These are phyloP conservation scores for Fagopyrum homotropicum DNA, from an alignment of 148 eudicot genomes.

Conservation along the genomic window DNA sequence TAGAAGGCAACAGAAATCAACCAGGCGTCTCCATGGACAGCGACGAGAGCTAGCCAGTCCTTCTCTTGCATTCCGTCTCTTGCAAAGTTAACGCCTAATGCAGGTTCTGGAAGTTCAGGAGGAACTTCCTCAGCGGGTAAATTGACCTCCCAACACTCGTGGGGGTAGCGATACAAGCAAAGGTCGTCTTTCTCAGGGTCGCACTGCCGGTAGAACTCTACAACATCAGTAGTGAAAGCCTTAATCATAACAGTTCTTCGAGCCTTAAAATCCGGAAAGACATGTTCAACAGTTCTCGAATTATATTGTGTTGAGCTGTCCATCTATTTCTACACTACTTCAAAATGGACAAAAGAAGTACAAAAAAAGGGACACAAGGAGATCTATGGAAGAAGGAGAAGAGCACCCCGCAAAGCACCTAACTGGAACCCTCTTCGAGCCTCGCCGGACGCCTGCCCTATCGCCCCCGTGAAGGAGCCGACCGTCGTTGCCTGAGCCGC, in stretches of 20 bases:
- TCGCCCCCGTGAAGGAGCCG: no score
- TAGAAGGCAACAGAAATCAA: slow-evolving; percentile 82
- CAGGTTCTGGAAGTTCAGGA: slow-evolving; percentile 93
- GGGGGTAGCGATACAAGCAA: slow-evolving; percentile 82
- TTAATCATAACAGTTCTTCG: slow-evolving; percentile 46
- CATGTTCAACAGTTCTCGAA: slow-evolving; percentile 54
- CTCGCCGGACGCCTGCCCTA: no score
- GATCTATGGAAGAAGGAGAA: neutral
- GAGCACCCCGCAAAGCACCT: neutral
- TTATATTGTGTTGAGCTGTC: slow-evolving; percentile 37
- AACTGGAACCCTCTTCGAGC: no score
- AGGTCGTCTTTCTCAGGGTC: slow-evolving; percentile 75
- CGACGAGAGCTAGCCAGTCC: slow-evolving; percentile 86
- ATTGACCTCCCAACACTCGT: slow-evolving; percentile 89
- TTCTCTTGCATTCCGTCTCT: slow-evolving; percentile 86
- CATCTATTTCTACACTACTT: slow-evolving; percentile 12
- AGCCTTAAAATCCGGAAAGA: slow-evolving; percentile 58
- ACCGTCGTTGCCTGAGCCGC: no score
- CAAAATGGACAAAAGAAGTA: neutral
- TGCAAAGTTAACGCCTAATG: slow-evolving; percentile 88
- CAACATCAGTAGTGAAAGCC: slow-evolving; percentile 50
- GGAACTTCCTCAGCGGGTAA: slow-evolving; percentile 93
- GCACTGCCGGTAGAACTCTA: slow-evolving; percentile 36
- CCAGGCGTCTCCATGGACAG: slow-evolving; percentile 95
- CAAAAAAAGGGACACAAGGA: neutral